Evolutionary conservation across 768 basidiomycete species (phyloP).

Genomic region (Coprinopsis marcescibilis): DNA sequence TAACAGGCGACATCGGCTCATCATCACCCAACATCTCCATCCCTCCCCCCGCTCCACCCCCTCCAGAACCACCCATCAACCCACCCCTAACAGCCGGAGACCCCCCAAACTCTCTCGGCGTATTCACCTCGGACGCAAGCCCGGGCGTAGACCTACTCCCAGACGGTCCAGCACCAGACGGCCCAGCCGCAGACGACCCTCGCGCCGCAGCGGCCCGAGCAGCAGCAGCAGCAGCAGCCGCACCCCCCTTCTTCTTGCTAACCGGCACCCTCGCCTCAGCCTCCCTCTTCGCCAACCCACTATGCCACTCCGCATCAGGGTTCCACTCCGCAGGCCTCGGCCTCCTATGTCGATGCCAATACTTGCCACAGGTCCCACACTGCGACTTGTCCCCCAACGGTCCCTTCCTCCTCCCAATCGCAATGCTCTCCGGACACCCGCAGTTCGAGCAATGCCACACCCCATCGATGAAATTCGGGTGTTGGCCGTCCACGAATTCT

Average conservation of each 20-base stretch:
- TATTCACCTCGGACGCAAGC: too few relatives aligned
- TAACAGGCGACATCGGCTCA: conserved; percentile 65
- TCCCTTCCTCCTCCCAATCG: conserved; percentile 82
- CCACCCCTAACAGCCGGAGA: too few relatives aligned
- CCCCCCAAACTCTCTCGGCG: too few relatives aligned
- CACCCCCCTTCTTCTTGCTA: conserved; percentile 54
- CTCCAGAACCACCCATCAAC: too few relatives aligned
- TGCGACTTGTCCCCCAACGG: conserved; percentile 86
- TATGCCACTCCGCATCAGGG: conserved; percentile 66
- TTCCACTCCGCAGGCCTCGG: conserved; percentile 81
- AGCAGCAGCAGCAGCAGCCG: conserved; percentile 44
- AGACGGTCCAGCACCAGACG: too few relatives aligned
- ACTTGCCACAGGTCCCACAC: conserved; percentile 91
- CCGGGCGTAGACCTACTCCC: too few relatives aligned
- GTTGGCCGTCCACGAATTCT: conserved; percentile 79
- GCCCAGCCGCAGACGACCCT: conserved; percentile 32
- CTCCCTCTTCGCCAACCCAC: conserved; percentile 45
- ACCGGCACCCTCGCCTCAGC: conserved; percentile 41
- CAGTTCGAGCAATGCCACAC: conserved; percentile 96
- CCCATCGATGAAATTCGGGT: conserved; percentile 75
- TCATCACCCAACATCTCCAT: conserved; percentile 26
- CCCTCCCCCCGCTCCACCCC: too few relatives aligned
- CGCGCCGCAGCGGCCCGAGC: conserved; percentile 36
- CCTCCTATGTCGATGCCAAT: conserved; percentile 81
- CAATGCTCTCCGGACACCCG: conserved; percentile 83